Evolutionary conservation across 108 stramenopile genomes (phyloP).

Genomic region (Nitzschia sp.): DNA sequence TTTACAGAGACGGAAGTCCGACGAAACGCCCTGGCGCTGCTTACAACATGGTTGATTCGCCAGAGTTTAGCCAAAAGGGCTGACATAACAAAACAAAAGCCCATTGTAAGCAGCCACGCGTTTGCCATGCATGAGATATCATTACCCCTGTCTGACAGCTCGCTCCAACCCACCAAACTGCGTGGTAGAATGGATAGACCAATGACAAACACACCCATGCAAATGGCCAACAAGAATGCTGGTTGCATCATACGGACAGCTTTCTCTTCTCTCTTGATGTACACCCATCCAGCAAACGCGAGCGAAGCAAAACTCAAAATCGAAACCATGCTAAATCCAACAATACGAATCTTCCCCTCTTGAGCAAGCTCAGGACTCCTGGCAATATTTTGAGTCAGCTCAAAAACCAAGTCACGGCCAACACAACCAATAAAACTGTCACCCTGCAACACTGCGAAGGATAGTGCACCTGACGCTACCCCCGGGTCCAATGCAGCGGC

Average conservation of each 20-base stretch:
- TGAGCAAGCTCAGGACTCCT: neutral
- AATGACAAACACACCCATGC: slow-evolving; percentile 45
- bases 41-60: slow-evolving; percentile 49
- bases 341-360: slow-evolving; percentile 9
- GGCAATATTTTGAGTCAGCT: neutral
- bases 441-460: slow-evolving; percentile 17
- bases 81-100: slow-evolving; percentile 46
- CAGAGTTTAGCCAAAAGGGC: slow-evolving; percentile 58
- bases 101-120: slow-evolving; percentile 50
- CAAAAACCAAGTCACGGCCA: slow-evolving; percentile 6
- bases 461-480: slow-evolving; percentile 1
- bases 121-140: slow-evolving; percentile 41
- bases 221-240: slow-evolving; percentile 39
- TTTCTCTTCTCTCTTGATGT: slow-evolving; percentile 4
- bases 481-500: neutral
- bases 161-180: slow-evolving; percentile 26
- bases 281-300: slow-evolving; percentile 5
- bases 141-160: slow-evolving; percentile 3
- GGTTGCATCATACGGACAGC: slow-evolving; percentile 38
- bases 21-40: slow-evolving; percentile 6
- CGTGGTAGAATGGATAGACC: slow-evolving; percentile 26
- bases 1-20: slow-evolving; percentile 24
- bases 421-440: slow-evolving; percentile 15
- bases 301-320: neutral
- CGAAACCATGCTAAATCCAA: slow-evolving; percentile 7